Percentiles rank a stretch among this genome's conserved stretches.
Conservation (phyloP, 305 asterid genomes). For the Stenogyne calaminthoides region DNA sequence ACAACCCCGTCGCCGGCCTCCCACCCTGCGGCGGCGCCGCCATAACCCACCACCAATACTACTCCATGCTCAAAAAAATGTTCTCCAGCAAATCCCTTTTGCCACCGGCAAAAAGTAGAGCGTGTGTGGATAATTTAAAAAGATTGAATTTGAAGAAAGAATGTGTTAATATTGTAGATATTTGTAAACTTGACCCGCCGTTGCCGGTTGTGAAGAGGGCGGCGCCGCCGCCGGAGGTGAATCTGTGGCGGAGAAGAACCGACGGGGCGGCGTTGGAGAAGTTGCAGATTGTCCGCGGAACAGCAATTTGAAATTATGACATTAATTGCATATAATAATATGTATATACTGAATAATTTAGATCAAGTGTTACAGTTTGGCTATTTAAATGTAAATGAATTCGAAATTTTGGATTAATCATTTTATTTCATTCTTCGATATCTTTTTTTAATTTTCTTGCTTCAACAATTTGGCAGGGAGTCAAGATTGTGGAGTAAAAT, state of each 20-base stretch:
- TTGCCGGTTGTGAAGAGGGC: conserved; percentile 69
- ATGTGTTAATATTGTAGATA: conserved; percentile 31
- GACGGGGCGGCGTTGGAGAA: conserved; percentile 45
- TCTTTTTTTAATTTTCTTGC: no score
- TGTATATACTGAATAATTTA: no score
- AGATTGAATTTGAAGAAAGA: conserved; percentile 36
- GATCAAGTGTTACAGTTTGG: no score
- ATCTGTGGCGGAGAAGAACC: conserved; percentile 72
- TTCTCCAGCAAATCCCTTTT: conserved; percentile 46
- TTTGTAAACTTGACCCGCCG: conserved; percentile 73
- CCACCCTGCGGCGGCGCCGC: no score
- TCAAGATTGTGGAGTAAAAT: no score
- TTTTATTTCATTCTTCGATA: no score
- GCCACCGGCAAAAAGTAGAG: conserved; percentile 25
- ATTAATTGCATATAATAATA: no score
- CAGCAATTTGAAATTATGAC: not conserved
- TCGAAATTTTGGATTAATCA: no score
- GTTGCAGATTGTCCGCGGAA: conserved; percentile 46
- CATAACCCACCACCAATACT: conserved; percentile 26
- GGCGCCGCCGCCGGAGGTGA: conserved; percentile 29
- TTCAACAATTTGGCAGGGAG: no score
- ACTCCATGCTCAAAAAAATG: conserved; percentile 49
- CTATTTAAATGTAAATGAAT: no score
- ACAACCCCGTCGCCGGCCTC: conserved; percentile 53
- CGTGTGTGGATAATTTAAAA: conserved; percentile 23